Conservation (phyloP, 2,329 filamentous ascomycete genomes). For the Penicillium frequentans region DNA sequence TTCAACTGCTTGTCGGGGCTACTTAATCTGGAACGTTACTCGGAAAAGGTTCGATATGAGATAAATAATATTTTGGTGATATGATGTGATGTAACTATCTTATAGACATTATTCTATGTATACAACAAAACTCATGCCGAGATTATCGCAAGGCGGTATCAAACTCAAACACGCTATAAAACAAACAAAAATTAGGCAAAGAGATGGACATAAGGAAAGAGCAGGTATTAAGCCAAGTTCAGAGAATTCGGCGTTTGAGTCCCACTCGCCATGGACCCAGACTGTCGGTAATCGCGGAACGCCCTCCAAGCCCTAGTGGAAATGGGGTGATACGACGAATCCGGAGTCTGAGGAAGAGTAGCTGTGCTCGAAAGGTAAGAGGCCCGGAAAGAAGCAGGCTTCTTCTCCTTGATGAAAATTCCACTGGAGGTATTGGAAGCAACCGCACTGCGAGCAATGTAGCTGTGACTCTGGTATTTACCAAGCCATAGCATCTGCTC, state of each 20-base stretch:
- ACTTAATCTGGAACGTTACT: no score
- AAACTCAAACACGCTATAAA: neutral
- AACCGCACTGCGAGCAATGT: neutral
- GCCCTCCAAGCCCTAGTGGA: neutral
- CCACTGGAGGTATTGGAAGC: neutral
- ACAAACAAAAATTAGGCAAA: neutral
- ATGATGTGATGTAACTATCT: neutral
- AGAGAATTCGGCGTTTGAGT: neutral
- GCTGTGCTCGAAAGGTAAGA: neutral
- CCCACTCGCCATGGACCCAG: neutral
- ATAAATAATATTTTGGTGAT: neutral
- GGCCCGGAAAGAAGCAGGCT: neutral
- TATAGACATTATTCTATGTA: neutral
- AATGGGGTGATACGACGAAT: neutral
- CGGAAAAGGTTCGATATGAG: no score
- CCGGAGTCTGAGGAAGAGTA: neutral
- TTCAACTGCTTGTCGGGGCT: no score
- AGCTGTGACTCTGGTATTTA: slow-evolving; percentile 4
- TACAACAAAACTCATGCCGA: neutral
- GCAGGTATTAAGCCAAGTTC: neutral
- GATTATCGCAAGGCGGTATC: neutral
- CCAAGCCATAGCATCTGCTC: slow-evolving; percentile 5
- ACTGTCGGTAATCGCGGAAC: neutral
- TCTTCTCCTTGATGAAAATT: neutral
- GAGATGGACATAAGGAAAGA: neutral